Evolutionary conservation across 2,329 filamentous ascomycete genomes (phyloP).

Genomic region (Hawksworthiomyces lignivorus): DNA sequence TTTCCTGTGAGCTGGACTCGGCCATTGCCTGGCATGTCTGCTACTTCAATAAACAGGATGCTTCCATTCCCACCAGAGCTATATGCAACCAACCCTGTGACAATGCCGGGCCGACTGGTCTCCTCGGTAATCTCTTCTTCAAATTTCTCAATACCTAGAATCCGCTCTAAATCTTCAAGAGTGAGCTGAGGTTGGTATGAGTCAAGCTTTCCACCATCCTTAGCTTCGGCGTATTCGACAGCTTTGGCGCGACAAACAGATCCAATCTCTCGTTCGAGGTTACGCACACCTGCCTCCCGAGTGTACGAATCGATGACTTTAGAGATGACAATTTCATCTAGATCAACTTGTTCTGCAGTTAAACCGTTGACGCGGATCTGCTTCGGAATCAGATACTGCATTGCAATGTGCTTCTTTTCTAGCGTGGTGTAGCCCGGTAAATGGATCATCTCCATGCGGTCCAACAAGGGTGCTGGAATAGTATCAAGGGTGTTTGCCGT

Average conservation of each 20-base stretch:
- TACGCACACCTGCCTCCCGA: constrained; percentile 90
- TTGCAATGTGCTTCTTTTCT: constrained; percentile 93
- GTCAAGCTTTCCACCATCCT: constrained; percentile 60
- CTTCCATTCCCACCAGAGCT: constrained; percentile 86
- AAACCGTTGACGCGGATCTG: constrained; percentile 89
- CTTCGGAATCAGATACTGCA: constrained; percentile 90
- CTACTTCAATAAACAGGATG: constrained; percentile 96
- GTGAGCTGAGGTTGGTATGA: constrained; percentile 68
- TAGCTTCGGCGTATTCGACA: constrained; percentile 87
- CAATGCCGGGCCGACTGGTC: constrained; percentile 75
- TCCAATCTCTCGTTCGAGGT: constrained; percentile 90
- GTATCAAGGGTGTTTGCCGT: constrained; percentile 93
- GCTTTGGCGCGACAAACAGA: constrained; percentile 92
- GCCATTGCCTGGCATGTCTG: constrained; percentile 91
- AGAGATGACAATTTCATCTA: constrained; percentile 78
- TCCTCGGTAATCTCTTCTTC: constrained; percentile 94
- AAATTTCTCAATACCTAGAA: constrained; percentile 86
- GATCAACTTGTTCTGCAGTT: constrained; percentile 61
- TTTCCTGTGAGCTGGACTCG: constrained; percentile 93
- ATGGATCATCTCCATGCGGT: constrained; percentile 94
- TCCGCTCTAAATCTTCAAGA: constrained; percentile 76
- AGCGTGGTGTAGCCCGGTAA: constrained; percentile 93
- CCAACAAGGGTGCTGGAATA: constrained; percentile 85
- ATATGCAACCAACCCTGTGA: constrained; percentile 94
- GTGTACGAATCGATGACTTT: constrained; percentile 97